Evolutionary conservation across 768 basidiomycete species (phyloP), one percentile per base, ranked within the genome.

Genomic region (Lepiota brunneoincarnata): DNA sequence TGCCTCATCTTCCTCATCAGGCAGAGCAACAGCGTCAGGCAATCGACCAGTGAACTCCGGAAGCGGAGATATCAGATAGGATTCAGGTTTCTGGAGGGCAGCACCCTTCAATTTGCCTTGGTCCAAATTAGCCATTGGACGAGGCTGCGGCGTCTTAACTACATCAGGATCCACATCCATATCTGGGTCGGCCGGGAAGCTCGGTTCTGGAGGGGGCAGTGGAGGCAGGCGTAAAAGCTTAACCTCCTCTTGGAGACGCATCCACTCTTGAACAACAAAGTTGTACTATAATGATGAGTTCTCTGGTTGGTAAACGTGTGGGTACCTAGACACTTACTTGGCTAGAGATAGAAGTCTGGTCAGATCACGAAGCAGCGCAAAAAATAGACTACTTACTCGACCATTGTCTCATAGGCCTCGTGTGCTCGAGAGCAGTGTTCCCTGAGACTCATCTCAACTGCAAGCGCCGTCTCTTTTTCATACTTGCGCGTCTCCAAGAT

Each of bases 401-500:
- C 66, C 59, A 76, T 63, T 45, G 65, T 60, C 42, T 70, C 68
- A 51, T 77, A 77, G 10, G 71, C 76, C 23, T 63, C 67, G 28
- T 77, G 75, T 56, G 81, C 73, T 36, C 74, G 67, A 45, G 71
- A 70, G 48, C 76, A 78, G 59, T 81, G 80, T 26, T 80, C 77
- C 57, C 79, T 74, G 58, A 87, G 70, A 59, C 69, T 79, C 51
- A 65, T 75, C 71, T 85, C 82, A 34, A 79, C 72, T 9, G 70
- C 73, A 39, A 78, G 64, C 6, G 82, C 76, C 2, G 74, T 73
- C 20, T 84, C 77, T 58, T 72, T 76, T 63, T 84, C 85, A 43
- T 76, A 75, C 21, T 69, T 70, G 23, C 74, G 74, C 46, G 65
- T 65, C 35, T 70, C 65, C 38, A 71, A 64, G 38, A 77, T 56